Evolutionary conservation across 192 early-diverging fungal genomes (phyloP).

Genomic region (Coemansia sp.): DNA sequence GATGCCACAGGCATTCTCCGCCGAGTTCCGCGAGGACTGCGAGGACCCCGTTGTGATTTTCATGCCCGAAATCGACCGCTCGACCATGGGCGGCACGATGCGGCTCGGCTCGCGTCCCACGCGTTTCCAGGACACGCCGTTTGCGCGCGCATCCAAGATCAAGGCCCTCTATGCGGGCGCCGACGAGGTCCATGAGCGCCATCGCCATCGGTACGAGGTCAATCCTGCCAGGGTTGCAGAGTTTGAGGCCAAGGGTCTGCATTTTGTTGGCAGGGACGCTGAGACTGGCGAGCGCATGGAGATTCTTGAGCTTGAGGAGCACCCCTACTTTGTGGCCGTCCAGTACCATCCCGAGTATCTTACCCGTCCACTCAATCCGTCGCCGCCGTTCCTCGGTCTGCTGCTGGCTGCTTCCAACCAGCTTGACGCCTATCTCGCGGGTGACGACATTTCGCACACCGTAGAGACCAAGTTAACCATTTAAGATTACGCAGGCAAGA

Average conservation of each 20-base stretch:
- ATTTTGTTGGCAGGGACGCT: constrained; percentile 86
- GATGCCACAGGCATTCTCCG: constrained; percentile 77
- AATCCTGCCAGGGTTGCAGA: constrained; percentile 79
- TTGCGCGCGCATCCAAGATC: constrained; percentile 59
- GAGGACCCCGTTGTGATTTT: constrained; percentile 80
- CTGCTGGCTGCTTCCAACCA: constrained; percentile 81
- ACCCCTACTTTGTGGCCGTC: constrained; percentile 92
- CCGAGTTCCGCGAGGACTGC: constrained; percentile 79
- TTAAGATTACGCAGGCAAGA: constrained; percentile 6
- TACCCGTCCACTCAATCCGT: constrained; percentile 89
- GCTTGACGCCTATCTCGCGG: constrained; percentile 57
- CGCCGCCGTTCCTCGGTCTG: constrained; percentile 90
- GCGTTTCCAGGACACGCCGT: constrained; percentile 70
- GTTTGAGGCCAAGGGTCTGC: constrained; percentile 78
- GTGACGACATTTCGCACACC: constrained; percentile 23
- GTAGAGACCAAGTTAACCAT: constrained; percentile 46
- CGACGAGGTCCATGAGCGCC: constrained; percentile 79
- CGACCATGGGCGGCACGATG: constrained; percentile 97
- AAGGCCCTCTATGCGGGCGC: constrained; percentile 65
- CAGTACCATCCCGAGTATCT: constrained; percentile 99
- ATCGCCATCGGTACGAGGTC: constrained; percentile 98
- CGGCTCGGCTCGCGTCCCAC: constrained; percentile 86
- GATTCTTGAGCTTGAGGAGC: constrained; percentile 84
- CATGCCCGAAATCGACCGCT: constrained; percentile 97
- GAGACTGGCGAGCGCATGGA: constrained; percentile 98